Base-by-base conservation (phyloP, 495 filamentous ascomycete species). In the Friedmanniomyces endolithicus region DNA sequence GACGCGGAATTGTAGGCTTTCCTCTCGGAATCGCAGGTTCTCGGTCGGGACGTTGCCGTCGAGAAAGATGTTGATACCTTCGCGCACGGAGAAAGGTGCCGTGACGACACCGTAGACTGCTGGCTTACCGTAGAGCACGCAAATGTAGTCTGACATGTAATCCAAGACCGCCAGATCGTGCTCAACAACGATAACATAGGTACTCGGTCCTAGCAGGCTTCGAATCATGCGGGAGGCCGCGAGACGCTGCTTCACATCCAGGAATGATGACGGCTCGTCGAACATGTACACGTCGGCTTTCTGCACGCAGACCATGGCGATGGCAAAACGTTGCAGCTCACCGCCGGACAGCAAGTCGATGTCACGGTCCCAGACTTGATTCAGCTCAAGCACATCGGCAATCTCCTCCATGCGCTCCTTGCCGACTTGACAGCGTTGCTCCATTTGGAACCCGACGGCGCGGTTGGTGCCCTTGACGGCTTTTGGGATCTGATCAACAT, bases 31-130 rank as follows among this genome's bases (percentile, higher is more conserved):
- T 57, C 92, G 90, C 65, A 98, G 71, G 72, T 98, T 98, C 78
- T 98, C 92, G 8, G 92, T 97, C 24, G 92, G 92, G 44, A 96
- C 94, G 68, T 96, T 85, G 59, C 92, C 92, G 65, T 98, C 92
- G 27, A 98, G 75, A 81, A 98, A 98, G 70, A 97, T 96, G 72
- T 98, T 98, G 80, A 98, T 98, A 64, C 92, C 92, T 80, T 98
- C 94, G 61, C 92, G 88, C 46, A 97, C 94, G 1, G 92, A 97
- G 55, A 90, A 76, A 44, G 92, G 92, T 41, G 97, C 76, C 23
- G 92, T 96, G n/a, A 98, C 94, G 11, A 98, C 92, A 82, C 92
- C 92, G 59, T 97, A 98, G 48, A 92, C 84, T 33, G 90, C 92
- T 25, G 92, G 94, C 67, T 84, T 82, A 54, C 92, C 94, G 66